Conservation (phyloP, 148 eudicot species). For the Euryodendron excelsum region DNA sequence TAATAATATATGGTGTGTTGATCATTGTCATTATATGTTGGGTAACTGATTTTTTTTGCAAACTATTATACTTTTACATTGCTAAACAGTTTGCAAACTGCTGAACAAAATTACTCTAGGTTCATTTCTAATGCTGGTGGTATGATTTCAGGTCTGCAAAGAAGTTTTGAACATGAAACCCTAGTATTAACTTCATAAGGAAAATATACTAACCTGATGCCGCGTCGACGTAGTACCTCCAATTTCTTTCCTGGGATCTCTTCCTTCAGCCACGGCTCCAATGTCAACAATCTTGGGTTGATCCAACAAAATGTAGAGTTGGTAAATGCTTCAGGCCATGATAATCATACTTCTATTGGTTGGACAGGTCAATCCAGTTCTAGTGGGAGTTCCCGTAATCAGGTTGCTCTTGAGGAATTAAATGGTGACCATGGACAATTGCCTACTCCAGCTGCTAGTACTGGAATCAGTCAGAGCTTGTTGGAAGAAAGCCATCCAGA, state of each 20-base stretch:
- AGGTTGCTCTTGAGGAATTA: not conserved
- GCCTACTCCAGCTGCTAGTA: not conserved
- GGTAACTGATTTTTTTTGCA: not conserved
- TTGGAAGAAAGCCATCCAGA: not conserved
- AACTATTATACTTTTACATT: not conserved
- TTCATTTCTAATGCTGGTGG: not conserved
- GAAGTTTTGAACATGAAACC: not conserved
- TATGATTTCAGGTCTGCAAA: not conserved
- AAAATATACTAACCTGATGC: conserved; percentile 31
- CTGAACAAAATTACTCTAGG: not conserved
- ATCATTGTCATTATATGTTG: not conserved
- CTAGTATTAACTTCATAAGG: not conserved
- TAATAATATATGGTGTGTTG: not conserved
- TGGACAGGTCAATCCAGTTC: not conserved
- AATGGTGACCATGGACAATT: not conserved
- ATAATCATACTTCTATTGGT: not conserved
- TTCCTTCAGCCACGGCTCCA: conserved; percentile 37
- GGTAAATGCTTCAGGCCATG: not conserved
- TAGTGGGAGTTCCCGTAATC: conserved; percentile 17
- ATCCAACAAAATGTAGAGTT: not conserved
- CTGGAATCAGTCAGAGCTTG: not conserved
- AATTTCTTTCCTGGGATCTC: conserved; percentile 45
- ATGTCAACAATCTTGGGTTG: conserved; percentile 16
- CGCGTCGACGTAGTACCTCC: conserved; percentile 44
- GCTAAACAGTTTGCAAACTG: not conserved